Evolutionary conservation across 352 stramenopile species (phyloP).

Genomic region (Phytophthora melonis): DNA sequence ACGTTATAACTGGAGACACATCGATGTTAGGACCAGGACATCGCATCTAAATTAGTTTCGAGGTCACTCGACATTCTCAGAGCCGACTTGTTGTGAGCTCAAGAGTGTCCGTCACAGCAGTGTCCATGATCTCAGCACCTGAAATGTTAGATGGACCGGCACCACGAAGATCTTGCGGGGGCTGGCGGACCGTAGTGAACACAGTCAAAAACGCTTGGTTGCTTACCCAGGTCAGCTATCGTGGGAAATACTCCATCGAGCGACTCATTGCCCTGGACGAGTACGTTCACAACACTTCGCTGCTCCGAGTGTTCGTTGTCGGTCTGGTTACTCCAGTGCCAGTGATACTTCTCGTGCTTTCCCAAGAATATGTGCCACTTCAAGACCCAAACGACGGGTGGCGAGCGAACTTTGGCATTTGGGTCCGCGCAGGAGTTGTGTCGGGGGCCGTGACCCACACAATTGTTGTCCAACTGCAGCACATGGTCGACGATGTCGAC

Average conservation of each 20-base stretch:
- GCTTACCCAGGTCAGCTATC: too few species aligned
- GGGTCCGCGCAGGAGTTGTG: constrained; percentile 13
- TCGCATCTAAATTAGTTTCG: too few species aligned
- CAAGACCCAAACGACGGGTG: constrained; percentile 28
- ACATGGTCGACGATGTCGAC: constrained; percentile 9
- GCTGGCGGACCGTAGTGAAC: too few species aligned
- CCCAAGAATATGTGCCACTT: constrained; percentile 25
- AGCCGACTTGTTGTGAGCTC: too few species aligned
- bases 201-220: too few species aligned
- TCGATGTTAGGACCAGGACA: too few species aligned
- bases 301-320: constrained; percentile 9
- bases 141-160: too few species aligned
- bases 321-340: constrained; percentile 27
- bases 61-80: too few species aligned
- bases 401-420: constrained; percentile 30
- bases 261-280: constrained; percentile 24
- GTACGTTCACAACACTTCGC: constrained; percentile 21
- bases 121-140: too few species aligned
- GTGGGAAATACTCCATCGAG: constrained; percentile 26
- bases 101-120: too few species aligned
- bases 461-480: constrained; percentile 1
- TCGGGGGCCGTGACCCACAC: background rate
- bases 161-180: too few species aligned
- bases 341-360: constrained; percentile 17
- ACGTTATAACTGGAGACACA: too few species aligned